Base-by-base conservation (phyloP, 306 rosid species). In the Arachis stenosperma region DNA sequence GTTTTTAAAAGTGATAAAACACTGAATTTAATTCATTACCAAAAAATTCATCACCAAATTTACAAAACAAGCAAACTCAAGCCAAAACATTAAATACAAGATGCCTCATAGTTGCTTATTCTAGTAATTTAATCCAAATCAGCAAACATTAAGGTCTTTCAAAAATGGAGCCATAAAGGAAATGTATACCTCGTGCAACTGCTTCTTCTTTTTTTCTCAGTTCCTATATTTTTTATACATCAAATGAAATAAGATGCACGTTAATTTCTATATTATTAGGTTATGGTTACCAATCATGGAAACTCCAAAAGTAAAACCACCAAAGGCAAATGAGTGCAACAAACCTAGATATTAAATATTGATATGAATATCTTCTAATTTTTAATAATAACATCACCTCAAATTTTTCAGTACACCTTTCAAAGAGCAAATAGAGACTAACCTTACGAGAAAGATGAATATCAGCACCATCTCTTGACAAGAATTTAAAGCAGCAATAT, bases 171-270 rank as follows among this genome's bases (percentile, higher is more conserved):
- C 65, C 65, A 61, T 40, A 22, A 44, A 63, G 64, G 77, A 57
- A 61, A 75, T 14, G 58, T 40, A 63, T 77, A 93, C 98, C 98
- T 69, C 96, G 88, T 58, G 91, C 87, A 54, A 93, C 96, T 57
- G 97, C 98, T 61, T 89, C 98, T 85, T 93, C 97, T 68, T 55
- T 90, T 79, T 96, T 88, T 76, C 53, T 90, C 56, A 93, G 80
- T 14, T 87, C 89, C 98, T 93, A 81, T 69, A 83, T 63, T 78
- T 22, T 69, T 74, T 78, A 39, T 56, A 47, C 50, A 82, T 48
- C 40, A 65, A 55, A 67, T 39, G 8, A 48, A 54, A 52, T 62
- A 44, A 68, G 70, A 71, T 42, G 15, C 27, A 11, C 53, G 72
- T 77, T 13, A 71, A 42, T 81, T 60, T 60, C n/a, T 56, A 55